Evolutionary conservation across 2,329 filamentous ascomycete species (phyloP), one percentile per base, ranked within the genome.

Genomic region (Phialophora verrucosa): DNA sequence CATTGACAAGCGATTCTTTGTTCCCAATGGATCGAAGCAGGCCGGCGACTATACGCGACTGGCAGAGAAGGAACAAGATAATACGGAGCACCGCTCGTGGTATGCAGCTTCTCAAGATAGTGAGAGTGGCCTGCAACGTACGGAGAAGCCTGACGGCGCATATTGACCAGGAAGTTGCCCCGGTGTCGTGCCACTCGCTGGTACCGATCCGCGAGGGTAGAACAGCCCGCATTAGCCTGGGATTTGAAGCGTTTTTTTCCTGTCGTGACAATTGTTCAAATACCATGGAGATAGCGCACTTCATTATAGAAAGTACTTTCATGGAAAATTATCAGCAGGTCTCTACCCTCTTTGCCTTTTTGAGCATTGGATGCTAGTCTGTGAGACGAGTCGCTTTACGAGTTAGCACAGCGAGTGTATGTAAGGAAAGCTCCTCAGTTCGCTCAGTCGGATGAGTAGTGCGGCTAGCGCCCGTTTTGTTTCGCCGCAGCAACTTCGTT

Each of bases 1-100:
- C 35, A 87, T 95, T 67, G 92, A 96, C 76, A 83, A 84, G 70
- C 85, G 90, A 47, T 96, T 94, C 79, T 84, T 89, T 74, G 80
- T 95, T 23, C 91, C 91, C 12, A 29, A 61, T 27, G 59, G 59
- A 1, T 81, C 95, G 75, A 83, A 83, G 44, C 83, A 80, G 1
- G 83, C 86, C 0, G 86, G 87, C 2, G 80, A 76, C 57, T 81
- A 81, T 68, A 72, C 62, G 25, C 50, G 51, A 42, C 31, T 61
- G 14, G 31, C 49, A 2, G 59, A 61, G 35, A 31, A 54, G 27
- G 29, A n/a, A 5, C 44, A 53, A 10, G 44, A 53, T 17, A 61
- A 61, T 29, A 38, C 59, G 23, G 59, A 61, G 31, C 59, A 53
- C 27, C 44, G 14, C 20, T n/a, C 32, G 10, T 54, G 59, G 59